phyloP scores from a whole-genome alignment of 2,329 filamentous ascomycete genomes.

The Beauveria varroae region DNA sequence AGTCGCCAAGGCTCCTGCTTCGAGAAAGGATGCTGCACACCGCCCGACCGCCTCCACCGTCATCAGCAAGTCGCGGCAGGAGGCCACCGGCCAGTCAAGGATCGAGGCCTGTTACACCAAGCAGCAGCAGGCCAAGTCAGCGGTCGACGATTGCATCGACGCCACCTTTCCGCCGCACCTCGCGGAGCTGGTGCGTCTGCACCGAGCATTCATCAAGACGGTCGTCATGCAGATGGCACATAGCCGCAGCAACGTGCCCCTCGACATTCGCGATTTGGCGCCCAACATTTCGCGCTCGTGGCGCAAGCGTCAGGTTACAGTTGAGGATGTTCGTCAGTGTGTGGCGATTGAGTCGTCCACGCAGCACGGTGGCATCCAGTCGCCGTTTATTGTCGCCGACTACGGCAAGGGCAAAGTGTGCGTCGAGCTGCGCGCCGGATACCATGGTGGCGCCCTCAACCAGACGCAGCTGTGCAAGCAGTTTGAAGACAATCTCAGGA shows the following conservation, averaged over 20 bases:
- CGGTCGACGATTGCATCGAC: slow-evolving; percentile 12
- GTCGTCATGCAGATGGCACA: slow-evolving; percentile 63
- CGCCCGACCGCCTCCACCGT: slow-evolving; percentile 25
- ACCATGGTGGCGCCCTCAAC: slow-evolving; percentile 33
- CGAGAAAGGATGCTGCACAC: slow-evolving; percentile 22
- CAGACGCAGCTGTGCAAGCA: slow-evolving; percentile 45
- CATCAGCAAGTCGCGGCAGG: slow-evolving; percentile 23
- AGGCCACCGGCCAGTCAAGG: slow-evolving; percentile 24
- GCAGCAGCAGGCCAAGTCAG: slow-evolving; percentile 21
- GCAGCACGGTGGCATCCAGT: slow-evolving; percentile 20
- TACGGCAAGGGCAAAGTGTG: slow-evolving; percentile 50
- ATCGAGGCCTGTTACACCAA: slow-evolving; percentile 36
- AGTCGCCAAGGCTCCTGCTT: slow-evolving; percentile 22
- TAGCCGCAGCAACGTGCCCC: slow-evolving; percentile 53
- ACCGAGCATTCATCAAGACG: slow-evolving; percentile 60
- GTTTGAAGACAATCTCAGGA: slow-evolving; percentile 46
- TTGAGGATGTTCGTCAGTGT: slow-evolving; percentile 58
- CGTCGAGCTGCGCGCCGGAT: slow-evolving; percentile 43
- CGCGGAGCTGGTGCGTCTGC: slow-evolving; percentile 53
- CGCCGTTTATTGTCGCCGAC: slow-evolving; percentile 39
- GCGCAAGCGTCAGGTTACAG: slow-evolving; percentile 61
- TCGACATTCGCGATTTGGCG: slow-evolving; percentile 54
- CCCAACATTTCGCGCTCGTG: slow-evolving; percentile 60
- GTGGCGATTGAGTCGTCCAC: slow-evolving; percentile 51
- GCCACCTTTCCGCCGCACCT: slow-evolving; percentile 42